Base-by-base conservation (phyloP, 257 asterid species). In the Thymus mandschuricus region DNA sequence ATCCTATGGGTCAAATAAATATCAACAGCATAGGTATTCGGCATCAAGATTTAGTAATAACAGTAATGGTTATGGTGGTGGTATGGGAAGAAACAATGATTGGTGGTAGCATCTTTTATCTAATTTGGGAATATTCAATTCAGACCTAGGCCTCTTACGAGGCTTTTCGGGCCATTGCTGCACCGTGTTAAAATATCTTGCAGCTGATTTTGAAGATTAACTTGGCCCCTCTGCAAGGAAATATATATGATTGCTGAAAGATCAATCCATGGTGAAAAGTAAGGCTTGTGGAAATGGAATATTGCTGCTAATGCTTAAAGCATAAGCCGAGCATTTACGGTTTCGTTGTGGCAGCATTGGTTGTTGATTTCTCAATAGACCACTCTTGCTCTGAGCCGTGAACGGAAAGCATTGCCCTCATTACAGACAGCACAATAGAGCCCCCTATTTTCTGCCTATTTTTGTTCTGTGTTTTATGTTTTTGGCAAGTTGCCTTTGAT, bases 21-120 rank as follows among this genome's bases (percentile, higher is more conserved):
- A 44, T 60, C 63, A 80, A 75, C 85, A 77, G 71, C 81, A 74
- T 21, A 75, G 81, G 62, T 82, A 65, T 78, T 78, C 91, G 3
- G 86, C 91, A 2, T 83, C 97, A 10, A 81, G 89, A 54, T 88
- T 78, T 73, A 81, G 84, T 54, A 68, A 80, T 76, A 70, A 34
- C 70, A 75, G 80, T 67, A 71, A 77, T 33, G 78, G 77, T 29
- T 69, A 77, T 43, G 78, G 79, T 27, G 84, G 84, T 46, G 51
- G 10, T 60, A 38, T 38, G 41, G 79, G 86, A 67, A 89, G 91
- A 81, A 74, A 75, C 69, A 57, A 79, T 75, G 60, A 76, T 21
- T 78, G 87, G 86, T 83, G 81, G 76, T 81, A 82, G 74, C 31
- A 34, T 33, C 35, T 15, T 28, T 33, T 49, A 5, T 49, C 28